phyloP scores from a whole-genome alignment of 1,139 yeast genomes.

The Suhomyces coccinellae region DNA sequence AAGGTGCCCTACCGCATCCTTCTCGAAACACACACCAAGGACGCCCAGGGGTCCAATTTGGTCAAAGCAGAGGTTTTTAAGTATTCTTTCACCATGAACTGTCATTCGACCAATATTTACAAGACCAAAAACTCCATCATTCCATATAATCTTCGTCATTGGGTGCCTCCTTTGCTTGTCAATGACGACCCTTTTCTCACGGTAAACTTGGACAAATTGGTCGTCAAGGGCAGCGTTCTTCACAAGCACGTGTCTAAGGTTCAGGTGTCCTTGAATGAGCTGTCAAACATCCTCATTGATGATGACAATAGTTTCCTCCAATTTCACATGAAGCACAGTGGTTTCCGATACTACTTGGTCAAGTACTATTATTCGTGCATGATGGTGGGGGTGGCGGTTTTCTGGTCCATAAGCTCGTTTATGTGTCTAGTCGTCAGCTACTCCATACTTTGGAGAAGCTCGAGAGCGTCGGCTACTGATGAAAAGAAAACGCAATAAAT shows the following conservation, averaged over 20 bases:
- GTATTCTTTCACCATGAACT: conserved; percentile 22
- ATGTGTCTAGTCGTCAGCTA: conserved; percentile 31
- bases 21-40: conserved; percentile 3
- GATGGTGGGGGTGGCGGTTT: conserved; percentile 47
- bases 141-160: conserved; percentile 39
- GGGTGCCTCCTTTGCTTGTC: conserved; percentile 40
- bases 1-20: conserved; percentile 13
- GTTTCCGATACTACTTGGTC: conserved; percentile 57
- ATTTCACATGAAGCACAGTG: conserved; percentile 25
- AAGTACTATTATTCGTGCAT: conserved; percentile 49
- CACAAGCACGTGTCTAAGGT: conserved; percentile 6
- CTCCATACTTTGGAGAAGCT: conserved; percentile 13
- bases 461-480: not conserved
- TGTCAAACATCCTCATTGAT: conserved; percentile 4
- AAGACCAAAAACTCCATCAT: conserved; percentile 31
- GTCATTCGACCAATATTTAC: conserved; percentile 34
- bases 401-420: conserved; percentile 47
- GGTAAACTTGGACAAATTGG: conserved; percentile 14
- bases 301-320: conserved; percentile 14
- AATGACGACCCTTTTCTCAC: conserved; percentile 21
- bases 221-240: conserved; percentile 13
- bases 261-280: not conserved
- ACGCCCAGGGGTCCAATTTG: not conserved
- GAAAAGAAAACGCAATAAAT: not conserved
- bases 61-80: conserved; percentile 5